These are phyloP conservation scores for Sugiyamaella paludigena DNA, from an alignment of 1,139 yeast species.

Conservation along the genomic window DNA sequence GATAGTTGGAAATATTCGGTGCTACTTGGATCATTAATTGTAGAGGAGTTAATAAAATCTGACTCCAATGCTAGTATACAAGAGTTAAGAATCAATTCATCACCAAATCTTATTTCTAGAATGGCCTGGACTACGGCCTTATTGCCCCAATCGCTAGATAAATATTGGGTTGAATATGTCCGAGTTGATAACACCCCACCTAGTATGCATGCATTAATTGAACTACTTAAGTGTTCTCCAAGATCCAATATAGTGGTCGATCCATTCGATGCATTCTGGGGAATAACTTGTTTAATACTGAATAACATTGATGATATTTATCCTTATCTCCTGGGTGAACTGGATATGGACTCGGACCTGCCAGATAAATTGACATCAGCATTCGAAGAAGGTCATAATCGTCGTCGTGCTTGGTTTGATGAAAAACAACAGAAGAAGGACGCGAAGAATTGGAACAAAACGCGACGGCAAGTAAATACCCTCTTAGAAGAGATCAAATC, in stretches of 20 bases:
- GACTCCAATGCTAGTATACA: no score
- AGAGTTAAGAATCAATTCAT: neutral
- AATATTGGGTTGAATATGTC: neutral
- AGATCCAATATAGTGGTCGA: neutral
- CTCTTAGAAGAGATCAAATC: no score
- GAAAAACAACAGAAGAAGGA: neutral
- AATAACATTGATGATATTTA: neutral
- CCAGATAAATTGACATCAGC: neutral
- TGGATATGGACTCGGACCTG: neutral
- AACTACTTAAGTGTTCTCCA: neutral
- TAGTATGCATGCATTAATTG: neutral
- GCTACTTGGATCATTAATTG: slow-evolving; percentile 3
- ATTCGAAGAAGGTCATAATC: neutral
- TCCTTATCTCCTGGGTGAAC: neutral
- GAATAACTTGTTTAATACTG: neutral
- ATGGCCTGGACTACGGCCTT: slow-evolving; percentile 5
- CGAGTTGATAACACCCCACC: neutral
- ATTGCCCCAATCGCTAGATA: slow-evolving; percentile 1
- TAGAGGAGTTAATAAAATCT: no score
- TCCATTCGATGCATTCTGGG: slow-evolving; percentile 2
- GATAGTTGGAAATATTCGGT: slow-evolving; percentile 10
- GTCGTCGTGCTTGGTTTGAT: neutral
- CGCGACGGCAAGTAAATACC: no score
- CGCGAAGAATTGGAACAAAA: no score
- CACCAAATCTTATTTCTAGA: slow-evolving; percentile 7